Conservation (phyloP, 257 asterid species). For the Nicotiana paniculata region DNA sequence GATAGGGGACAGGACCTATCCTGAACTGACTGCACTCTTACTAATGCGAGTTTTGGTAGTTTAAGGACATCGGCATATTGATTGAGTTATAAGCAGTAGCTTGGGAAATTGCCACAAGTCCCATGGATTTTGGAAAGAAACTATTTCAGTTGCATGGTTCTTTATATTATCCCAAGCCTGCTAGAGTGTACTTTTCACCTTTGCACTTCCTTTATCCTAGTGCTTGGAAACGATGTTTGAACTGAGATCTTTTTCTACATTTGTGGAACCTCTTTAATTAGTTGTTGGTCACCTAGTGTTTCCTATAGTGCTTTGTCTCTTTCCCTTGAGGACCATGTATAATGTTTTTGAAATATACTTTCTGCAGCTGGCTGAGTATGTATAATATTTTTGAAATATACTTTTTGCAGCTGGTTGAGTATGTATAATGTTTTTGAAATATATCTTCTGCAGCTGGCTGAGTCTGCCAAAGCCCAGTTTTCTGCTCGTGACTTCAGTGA, state of each 20-base stretch:
- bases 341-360: conserved; percentile 15
- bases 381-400: conserved; percentile 12
- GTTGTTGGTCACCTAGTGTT: neutral
- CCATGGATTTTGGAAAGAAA: neutral
- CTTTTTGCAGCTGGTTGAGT: conserved; percentile 32
- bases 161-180: neutral
- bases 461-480: conserved; percentile 88
- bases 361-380: conserved; percentile 28
- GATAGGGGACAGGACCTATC: neutral
- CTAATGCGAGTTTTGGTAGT: neutral
- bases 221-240: neutral
- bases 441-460: conserved; percentile 73
- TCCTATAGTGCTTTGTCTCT: neutral
- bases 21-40: neutral
- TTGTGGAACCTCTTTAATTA: neutral
- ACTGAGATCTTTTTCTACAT: neutral
- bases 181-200: neutral
- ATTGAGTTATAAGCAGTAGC: neutral
- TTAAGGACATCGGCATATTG: neutral
- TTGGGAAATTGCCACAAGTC: neutral
- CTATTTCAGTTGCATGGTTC: neutral
- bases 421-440: conserved; percentile 9
- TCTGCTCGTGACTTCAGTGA: conserved; percentile 83
- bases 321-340: neutral
- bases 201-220: neutral